Evolutionary conservation across 257 asterid species (phyloP).

Genomic region (Buddleja alternifolia): DNA sequence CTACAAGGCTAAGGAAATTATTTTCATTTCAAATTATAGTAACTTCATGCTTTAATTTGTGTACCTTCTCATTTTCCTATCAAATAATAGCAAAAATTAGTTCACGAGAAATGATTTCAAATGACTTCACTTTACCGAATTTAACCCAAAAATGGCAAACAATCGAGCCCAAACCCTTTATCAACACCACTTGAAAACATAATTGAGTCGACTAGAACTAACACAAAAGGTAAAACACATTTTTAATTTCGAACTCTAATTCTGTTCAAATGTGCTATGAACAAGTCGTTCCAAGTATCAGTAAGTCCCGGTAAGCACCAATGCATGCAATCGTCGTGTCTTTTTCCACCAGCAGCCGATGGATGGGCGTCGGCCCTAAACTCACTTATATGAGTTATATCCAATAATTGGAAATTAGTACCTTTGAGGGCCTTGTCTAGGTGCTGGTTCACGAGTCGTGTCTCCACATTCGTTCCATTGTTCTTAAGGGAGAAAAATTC

Average conservation of each 20-base stretch:
- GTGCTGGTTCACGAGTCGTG: constrained; percentile 80
- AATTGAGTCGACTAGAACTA: too few species aligned
- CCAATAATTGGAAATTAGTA: constrained; percentile 59
- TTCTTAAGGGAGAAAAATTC: constrained; percentile 61
- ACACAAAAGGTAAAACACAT: too few species aligned
- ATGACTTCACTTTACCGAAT: too few species aligned
- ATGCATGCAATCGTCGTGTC: constrained; percentile 95
- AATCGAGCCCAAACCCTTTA: too few species aligned
- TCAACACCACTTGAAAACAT: too few species aligned
- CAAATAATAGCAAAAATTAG: too few species aligned
- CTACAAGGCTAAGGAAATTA: too few species aligned
- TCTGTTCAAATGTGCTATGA: constrained; percentile 56
- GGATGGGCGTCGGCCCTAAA: constrained; percentile 94
- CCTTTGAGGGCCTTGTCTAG: constrained; percentile 59
- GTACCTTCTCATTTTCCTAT: too few species aligned
- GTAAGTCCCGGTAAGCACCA: constrained; percentile 97
- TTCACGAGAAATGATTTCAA: too few species aligned
- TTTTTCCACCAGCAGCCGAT: constrained; percentile 78
- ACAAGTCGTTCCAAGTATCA: constrained; percentile 90
- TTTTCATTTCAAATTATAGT: too few species aligned
- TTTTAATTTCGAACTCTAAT: constrained; percentile 23
- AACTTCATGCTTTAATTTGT: too few species aligned
- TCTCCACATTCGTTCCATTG: constrained; percentile 87
- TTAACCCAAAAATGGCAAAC: too few species aligned
- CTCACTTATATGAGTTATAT: constrained; percentile 76